phyloP scores from a whole-genome alignment of 306 rosid genomes.

The Cicer cuneatum region DNA sequence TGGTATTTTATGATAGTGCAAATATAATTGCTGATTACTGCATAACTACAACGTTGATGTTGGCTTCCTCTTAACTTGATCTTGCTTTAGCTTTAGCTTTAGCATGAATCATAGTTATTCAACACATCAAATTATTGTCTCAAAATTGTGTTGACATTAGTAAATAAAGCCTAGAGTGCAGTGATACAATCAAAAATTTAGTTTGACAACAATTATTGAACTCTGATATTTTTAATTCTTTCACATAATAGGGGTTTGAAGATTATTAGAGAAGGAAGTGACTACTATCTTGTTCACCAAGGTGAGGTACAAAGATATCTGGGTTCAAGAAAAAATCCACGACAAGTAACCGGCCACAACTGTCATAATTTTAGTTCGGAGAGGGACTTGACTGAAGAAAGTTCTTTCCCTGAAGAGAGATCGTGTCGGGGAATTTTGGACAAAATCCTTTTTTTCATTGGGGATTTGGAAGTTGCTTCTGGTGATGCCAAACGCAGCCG shows the following conservation, averaged over 20 bases:
- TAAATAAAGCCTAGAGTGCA: neutral
- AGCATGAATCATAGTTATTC: constrained; percentile 6
- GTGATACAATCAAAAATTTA: neutral
- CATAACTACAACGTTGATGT: constrained; percentile 20
- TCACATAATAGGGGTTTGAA: constrained; percentile 65
- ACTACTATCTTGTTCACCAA: constrained; percentile 79
- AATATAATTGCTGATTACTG: constrained; percentile 20
- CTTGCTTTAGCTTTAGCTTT: constrained; percentile 31
- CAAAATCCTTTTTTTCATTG: constrained; percentile 75
- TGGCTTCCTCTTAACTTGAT: constrained; percentile 13
- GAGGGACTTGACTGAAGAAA: constrained; percentile 45
- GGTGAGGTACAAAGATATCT: constrained; percentile 70
- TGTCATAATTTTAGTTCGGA: constrained; percentile 40
- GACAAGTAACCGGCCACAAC: constrained; percentile 33
- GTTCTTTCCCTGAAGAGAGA: constrained; percentile 51
- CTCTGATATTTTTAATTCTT: constrained; percentile 3
- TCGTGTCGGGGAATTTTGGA: constrained; percentile 69
- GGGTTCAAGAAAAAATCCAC: constrained; percentile 61
- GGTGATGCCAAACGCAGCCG: constrained; percentile 66
- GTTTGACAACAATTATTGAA: constrained; percentile 2
- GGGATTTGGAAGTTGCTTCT: constrained; percentile 83
- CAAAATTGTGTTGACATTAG: neutral
- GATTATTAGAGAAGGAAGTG: constrained; percentile 72
- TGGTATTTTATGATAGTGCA: neutral
- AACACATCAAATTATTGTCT: constrained; percentile 10